A percentile compares a stretch with the other conserved stretches of the same genome.
Conservation (phyloP, 371 early-diverging fungal species). For the Circinella umbellata region DNA sequence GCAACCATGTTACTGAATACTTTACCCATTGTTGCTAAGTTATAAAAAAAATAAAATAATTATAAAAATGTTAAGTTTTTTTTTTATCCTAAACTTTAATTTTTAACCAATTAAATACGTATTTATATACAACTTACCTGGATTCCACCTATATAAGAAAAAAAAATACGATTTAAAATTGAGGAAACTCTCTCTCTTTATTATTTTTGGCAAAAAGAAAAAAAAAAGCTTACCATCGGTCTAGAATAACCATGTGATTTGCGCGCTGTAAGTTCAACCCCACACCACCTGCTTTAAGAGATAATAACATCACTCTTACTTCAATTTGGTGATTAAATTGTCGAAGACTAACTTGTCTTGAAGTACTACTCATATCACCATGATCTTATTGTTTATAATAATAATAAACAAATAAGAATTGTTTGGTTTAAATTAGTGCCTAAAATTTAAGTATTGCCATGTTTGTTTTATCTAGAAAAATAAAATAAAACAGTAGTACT, state of each 20-base stretch:
- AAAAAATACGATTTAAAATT: neutral
- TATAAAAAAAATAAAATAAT: neutral
- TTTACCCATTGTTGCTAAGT: slow-evolving; percentile 45
- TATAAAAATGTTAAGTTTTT: neutral
- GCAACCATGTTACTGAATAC: no score
- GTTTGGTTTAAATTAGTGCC: no score
- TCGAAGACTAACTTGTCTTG: slow-evolving; percentile 28
- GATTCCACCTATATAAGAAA: slow-evolving; percentile 40
- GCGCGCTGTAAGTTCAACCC: slow-evolving; percentile 50
- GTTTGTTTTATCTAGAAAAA: no score
- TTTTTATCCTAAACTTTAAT: slow-evolving; percentile 7
- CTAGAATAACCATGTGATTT: slow-evolving; percentile 53
- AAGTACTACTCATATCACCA: slow-evolving; percentile 32
- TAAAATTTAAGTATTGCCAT: no score
- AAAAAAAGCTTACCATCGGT: slow-evolving; percentile 33
- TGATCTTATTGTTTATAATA: slow-evolving; percentile 29
- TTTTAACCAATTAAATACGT: no score
- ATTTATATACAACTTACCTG: slow-evolving; percentile 26
- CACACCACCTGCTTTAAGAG: slow-evolving; percentile 50
- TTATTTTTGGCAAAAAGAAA: no score
- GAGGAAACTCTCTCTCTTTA: no score
- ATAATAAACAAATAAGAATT: no score
- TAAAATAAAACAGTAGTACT: slow-evolving; percentile 11
- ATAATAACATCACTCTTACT: slow-evolving; percentile 39
- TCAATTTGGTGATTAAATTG: slow-evolving; percentile 38